Percentiles rank a stretch among this genome's conserved stretches.
phyloP scores from a whole-genome alignment of 169 alveolate genomes.

The Plasmodium adleri region DNA sequence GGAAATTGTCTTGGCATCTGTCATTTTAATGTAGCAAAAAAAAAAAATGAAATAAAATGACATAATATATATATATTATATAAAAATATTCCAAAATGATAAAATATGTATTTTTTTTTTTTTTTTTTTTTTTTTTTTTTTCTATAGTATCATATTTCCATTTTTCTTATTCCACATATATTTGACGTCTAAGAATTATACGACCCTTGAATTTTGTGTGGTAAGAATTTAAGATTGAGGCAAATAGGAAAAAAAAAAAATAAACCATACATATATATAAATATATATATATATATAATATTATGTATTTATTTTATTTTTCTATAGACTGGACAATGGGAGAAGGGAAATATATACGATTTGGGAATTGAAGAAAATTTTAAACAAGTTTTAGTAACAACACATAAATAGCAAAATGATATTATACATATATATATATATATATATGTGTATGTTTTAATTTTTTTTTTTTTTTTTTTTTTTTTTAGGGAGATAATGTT shows the following conservation, averaged over 20 bases:
- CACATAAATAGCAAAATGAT: not conserved
- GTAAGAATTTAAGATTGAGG: not conserved
- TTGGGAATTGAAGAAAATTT: conserved; percentile 69
- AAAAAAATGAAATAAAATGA: no score
- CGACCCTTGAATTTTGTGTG: conserved; percentile 60
- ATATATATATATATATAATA: not conserved
- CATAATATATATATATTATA: not conserved
- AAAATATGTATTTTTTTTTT: not conserved
- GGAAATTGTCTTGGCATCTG: conserved; percentile 44
- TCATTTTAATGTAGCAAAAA: conserved; percentile 38
- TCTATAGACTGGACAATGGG: conserved; percentile 29
- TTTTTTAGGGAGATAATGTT: conserved; percentile 41
- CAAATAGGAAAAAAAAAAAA: no score
- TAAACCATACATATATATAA: not conserved
- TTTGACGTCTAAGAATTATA: conserved; percentile 41
- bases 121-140: conserved; percentile 4
- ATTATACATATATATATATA: not conserved
- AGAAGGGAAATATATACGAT: conserved; percentile 40
- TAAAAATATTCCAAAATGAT: not conserved
- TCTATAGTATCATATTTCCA: conserved; percentile 47
- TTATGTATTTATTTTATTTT: not conserved
- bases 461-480: not conserved
- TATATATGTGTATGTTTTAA: not conserved
- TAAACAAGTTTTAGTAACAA: conserved; percentile 47
- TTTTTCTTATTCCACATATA: conserved; percentile 47